A percentile compares a stretch with the other conserved stretches of the same genome.
Conservation (phyloP, 495 filamentous ascomycete genomes). For the Penicillium bialowiezense region DNA sequence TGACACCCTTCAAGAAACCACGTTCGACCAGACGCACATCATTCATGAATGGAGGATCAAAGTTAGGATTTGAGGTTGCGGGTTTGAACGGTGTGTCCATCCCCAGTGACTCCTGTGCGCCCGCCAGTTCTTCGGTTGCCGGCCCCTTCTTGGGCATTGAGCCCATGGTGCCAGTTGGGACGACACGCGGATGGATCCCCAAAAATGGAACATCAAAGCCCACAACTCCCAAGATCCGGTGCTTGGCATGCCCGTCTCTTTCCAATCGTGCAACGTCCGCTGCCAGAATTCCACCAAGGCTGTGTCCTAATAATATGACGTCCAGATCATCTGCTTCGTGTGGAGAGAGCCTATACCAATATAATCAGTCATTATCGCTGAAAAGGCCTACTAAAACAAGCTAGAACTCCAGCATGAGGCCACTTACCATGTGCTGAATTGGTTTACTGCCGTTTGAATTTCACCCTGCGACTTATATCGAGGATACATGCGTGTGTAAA, state of each 20-base stretch:
- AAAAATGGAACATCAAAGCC: constrained; percentile 84
- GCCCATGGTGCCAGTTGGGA: constrained; percentile 73
- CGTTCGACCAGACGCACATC: constrained; percentile 64
- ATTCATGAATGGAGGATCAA: constrained; percentile 70
- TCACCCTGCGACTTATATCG: constrained; percentile 79
- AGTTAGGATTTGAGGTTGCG: constrained; percentile 43
- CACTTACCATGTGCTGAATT: constrained; percentile 75
- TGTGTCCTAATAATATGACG: constrained; percentile 82
- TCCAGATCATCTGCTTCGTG: constrained; percentile 75
- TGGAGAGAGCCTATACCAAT: constrained; percentile 60
- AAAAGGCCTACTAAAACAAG: neutral
- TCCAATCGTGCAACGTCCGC: constrained; percentile 74
- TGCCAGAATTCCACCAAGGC: constrained; percentile 81
- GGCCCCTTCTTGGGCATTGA: constrained; percentile 60
- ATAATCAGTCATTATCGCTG: neutral
- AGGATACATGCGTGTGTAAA: constrained; percentile 91
- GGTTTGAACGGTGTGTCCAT: constrained; percentile 17
- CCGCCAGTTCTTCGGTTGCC: constrained; percentile 25
- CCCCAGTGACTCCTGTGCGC: constrained; percentile 21
- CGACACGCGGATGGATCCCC: constrained; percentile 85
- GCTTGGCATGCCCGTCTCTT: constrained; percentile 32
- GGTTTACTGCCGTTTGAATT: constrained; percentile 69
- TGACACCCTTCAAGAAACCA: constrained; percentile 60
- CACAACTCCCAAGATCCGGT: constrained; percentile 79
- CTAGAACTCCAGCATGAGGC: neutral